phyloP scores from a whole-genome alignment of 176 grass and related monocot genomes.

The Chloris gayana region DNA sequence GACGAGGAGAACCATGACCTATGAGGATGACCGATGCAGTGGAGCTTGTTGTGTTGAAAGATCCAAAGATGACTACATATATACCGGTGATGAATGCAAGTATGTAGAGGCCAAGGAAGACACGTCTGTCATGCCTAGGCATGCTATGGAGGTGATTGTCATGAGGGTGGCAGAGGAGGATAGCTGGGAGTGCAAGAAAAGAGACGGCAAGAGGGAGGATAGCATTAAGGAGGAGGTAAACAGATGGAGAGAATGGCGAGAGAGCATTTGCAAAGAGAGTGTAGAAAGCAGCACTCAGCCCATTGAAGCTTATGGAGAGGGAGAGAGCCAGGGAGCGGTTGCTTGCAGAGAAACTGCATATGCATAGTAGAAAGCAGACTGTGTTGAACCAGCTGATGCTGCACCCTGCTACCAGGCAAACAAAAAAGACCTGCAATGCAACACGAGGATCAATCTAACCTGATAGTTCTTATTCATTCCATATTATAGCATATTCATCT shows the following conservation, averaged over 20 bases:
- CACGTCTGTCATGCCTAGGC: slow-evolving; percentile 44
- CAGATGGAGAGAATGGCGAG: slow-evolving; percentile 43
- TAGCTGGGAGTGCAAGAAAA: slow-evolving; percentile 53
- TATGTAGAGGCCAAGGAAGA: slow-evolving; percentile 76
- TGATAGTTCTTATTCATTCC: too few species aligned
- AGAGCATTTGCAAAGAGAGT: slow-evolving; percentile 64
- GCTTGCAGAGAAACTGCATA: slow-evolving; percentile 63
- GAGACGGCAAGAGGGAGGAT: slow-evolving; percentile 58
- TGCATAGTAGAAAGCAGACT: slow-evolving; percentile 88
- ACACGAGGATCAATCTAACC: neutral
- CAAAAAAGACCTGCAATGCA: slow-evolving; percentile 68
- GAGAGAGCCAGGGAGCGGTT: slow-evolving; percentile 79
- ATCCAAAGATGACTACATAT: slow-evolving; percentile 73
- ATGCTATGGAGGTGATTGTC: slow-evolving; percentile 32
- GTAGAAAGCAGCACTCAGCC: slow-evolving; percentile 80
- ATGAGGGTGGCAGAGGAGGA: slow-evolving; percentile 59
- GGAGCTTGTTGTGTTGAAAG: slow-evolving; percentile 44
- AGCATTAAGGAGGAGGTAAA: slow-evolving; percentile 89
- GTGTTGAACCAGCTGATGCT: slow-evolving; percentile 99
- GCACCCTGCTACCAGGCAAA: slow-evolving; percentile 80
- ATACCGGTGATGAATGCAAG: slow-evolving; percentile 77
- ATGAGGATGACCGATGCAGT: slow-evolving; percentile 56
- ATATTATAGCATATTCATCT: neutral
- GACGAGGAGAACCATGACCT: slow-evolving; percentile 66
- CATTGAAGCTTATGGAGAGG: slow-evolving; percentile 94